Conservation (phyloP, 1,284 basidiomycete genomes). For the Lignosus rhinocerotis region DNA sequence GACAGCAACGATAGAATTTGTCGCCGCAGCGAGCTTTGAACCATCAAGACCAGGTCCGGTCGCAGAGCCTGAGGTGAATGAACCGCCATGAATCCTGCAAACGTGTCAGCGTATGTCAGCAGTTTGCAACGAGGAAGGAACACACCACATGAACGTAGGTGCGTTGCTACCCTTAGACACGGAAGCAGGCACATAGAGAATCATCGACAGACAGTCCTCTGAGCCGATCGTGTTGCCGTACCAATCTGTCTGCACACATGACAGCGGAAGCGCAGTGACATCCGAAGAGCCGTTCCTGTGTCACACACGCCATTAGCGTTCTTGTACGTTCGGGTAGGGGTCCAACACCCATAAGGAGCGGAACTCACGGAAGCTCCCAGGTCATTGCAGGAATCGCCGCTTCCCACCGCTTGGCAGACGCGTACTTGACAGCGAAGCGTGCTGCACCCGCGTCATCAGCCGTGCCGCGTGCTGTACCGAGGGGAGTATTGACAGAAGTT, state of each 20-base stretch:
- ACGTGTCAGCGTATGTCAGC: neutral
- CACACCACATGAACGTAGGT: constrained; percentile 68
- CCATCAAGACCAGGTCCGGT: constrained; percentile 79
- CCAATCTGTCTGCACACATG: constrained; percentile 63
- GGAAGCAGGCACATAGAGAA: constrained; percentile 66
- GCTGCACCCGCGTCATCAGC: constrained; percentile 46
- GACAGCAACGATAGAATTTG: constrained; percentile 81
- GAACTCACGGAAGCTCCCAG: constrained; percentile 63
- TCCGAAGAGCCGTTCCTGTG: constrained; percentile 53
- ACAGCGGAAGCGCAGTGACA: constrained; percentile 57
- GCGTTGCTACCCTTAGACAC: constrained; percentile 37
- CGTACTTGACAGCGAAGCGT: constrained; percentile 68
- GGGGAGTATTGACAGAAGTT: constrained; percentile 42
- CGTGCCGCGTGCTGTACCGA: constrained; percentile 59
- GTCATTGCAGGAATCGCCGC: constrained; percentile 50
- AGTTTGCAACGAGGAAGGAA: neutral
- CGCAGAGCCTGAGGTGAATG: constrained; percentile 73
- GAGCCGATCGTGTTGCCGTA: constrained; percentile 46
- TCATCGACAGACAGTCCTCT: constrained; percentile 80
- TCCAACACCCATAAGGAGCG: neutral
- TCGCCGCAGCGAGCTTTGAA: constrained; percentile 67
- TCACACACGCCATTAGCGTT: constrained; percentile 4
- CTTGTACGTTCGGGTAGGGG: neutral
- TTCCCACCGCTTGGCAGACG: constrained; percentile 59
- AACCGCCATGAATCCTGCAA: constrained; percentile 84